phyloP scores from a whole-genome alignment of 495 filamentous ascomycete species.

The Chaetomidium leptoderma region DNA sequence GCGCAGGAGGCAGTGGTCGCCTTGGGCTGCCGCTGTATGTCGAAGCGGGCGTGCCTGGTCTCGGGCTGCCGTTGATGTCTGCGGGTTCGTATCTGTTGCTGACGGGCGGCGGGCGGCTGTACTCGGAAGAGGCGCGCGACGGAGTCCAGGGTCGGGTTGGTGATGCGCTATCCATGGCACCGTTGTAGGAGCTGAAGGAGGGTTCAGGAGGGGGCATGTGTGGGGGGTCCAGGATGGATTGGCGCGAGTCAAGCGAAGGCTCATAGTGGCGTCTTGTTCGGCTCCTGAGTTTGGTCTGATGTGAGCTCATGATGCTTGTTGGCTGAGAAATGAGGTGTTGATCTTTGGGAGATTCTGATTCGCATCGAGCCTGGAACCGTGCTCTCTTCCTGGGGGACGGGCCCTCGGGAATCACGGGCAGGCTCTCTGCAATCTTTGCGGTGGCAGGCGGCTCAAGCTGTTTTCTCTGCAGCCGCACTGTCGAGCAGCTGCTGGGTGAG shows the following conservation, averaged over 20 bases:
- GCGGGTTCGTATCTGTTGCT: slow-evolving; percentile 73
- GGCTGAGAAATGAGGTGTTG: not conserved
- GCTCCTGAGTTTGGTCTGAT: slow-evolving; percentile 32
- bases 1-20: slow-evolving; percentile 85
- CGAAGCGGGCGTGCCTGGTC: slow-evolving; percentile 85
- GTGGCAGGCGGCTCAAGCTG: slow-evolving; percentile 2
- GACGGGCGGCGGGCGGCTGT: slow-evolving; percentile 62
- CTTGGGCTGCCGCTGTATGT: slow-evolving; percentile 80
- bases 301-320: slow-evolving; percentile 40
- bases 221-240: slow-evolving; percentile 42
- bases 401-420: slow-evolving; percentile 45
- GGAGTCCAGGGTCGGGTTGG: slow-evolving; percentile 74
- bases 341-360: slow-evolving; percentile 11
- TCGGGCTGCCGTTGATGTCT: slow-evolving; percentile 82
- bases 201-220: slow-evolving; percentile 44
- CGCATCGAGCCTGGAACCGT: slow-evolving; percentile 27
- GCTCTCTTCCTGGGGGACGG: slow-evolving; percentile 41
- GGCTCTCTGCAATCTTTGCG: slow-evolving; percentile 6
- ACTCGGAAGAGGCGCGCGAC: slow-evolving; percentile 55
- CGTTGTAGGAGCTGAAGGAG: slow-evolving; percentile 41
- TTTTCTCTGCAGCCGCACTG: slow-evolving; percentile 47
- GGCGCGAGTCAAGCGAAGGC: slow-evolving; percentile 44
- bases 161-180: slow-evolving; percentile 28
- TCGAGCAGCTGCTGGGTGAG: slow-evolving; percentile 19
- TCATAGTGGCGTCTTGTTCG: slow-evolving; percentile 44